phyloP scores from a whole-genome alignment of 1,139 yeast genomes.

The Sugiyamaella castrensis region DNA sequence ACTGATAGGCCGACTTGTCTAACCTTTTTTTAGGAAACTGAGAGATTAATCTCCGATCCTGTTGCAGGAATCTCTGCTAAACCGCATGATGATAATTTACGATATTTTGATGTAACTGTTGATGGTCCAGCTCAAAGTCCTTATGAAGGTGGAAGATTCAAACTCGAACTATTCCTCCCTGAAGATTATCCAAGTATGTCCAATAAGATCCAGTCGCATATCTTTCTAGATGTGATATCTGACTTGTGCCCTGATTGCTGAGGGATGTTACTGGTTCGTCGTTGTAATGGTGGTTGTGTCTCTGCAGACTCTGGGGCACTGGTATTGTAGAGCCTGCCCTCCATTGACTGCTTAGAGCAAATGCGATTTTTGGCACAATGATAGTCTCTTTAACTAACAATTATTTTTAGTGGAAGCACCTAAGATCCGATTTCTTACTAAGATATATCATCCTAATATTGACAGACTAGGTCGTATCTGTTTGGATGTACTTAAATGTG shows the following conservation, averaged over 20 bases:
- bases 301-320: too few relatives aligned
- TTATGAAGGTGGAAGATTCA: constrained; percentile 73
- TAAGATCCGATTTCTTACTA: constrained; percentile 85
- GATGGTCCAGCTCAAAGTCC: constrained; percentile 90
- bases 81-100: constrained; percentile 89
- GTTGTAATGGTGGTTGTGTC: too few relatives aligned
- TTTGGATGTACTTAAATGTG: constrained; percentile 84
- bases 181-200: constrained; percentile 74
- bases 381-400: neutral
- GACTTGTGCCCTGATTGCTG: too few relatives aligned
- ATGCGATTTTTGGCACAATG: too few relatives aligned
- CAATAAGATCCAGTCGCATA: too few relatives aligned
- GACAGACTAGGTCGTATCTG: constrained; percentile 94
- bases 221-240: too few relatives aligned
- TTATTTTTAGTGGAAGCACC: constrained; percentile 68
- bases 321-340: too few relatives aligned
- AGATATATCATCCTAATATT: constrained; percentile 94
- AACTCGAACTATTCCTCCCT: constrained; percentile 74
- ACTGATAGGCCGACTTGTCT: neutral
- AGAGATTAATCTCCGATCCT: constrained; percentile 86
- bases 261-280: too few relatives aligned
- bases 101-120: constrained; percentile 84
- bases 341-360: too few relatives aligned
- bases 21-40: constrained; percentile 61
- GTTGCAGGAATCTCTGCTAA: constrained; percentile 93